Percentiles rank a stretch among this genome's conserved stretches.
Conservation (phyloP, 2,329 filamentous ascomycete species). For the Colletotrichum noveboracense region DNA sequence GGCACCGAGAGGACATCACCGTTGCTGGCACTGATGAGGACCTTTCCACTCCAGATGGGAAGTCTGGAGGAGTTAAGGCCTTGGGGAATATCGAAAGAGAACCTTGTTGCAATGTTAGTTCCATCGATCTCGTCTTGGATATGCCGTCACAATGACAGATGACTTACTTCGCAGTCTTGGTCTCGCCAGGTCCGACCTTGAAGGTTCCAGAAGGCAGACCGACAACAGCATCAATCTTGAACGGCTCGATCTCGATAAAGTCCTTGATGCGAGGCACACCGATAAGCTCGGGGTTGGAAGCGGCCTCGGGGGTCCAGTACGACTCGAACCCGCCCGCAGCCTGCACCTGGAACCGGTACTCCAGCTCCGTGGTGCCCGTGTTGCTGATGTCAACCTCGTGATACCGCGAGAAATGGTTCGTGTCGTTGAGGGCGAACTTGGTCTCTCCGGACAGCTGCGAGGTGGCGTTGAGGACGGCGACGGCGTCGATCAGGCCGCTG, state of each 20-base stretch:
- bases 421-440: constrained; percentile 47
- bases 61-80: constrained; percentile 31
- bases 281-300: neutral
- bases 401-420: constrained; percentile 35
- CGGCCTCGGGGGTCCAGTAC: constrained; percentile 12
- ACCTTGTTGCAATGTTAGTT: constrained; percentile 14
- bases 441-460: constrained; percentile 39
- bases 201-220: constrained; percentile 14
- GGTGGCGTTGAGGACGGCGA: neutral
- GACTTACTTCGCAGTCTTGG: constrained; percentile 16
- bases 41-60: constrained; percentile 38
- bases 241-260: constrained; percentile 7
- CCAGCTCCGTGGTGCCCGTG: constrained; percentile 33
- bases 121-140: neutral
- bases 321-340: constrained; percentile 39
- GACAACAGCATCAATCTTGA: neutral
- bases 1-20: constrained; percentile 37
- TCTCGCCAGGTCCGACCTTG: constrained; percentile 16
- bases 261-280: constrained; percentile 9
- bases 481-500: constrained; percentile 41
- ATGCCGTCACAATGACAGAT: neutral
- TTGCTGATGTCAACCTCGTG: constrained; percentile 38
- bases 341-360: constrained; percentile 35
- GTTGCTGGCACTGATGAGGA: constrained; percentile 35
- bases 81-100: constrained; percentile 37